A percentile compares a stretch with the other conserved stretches of the same genome.
These are phyloP conservation scores for Podospora tetraspora DNA, from an alignment of 495 filamentous ascomycete genomes.

Conservation along the genomic window DNA sequence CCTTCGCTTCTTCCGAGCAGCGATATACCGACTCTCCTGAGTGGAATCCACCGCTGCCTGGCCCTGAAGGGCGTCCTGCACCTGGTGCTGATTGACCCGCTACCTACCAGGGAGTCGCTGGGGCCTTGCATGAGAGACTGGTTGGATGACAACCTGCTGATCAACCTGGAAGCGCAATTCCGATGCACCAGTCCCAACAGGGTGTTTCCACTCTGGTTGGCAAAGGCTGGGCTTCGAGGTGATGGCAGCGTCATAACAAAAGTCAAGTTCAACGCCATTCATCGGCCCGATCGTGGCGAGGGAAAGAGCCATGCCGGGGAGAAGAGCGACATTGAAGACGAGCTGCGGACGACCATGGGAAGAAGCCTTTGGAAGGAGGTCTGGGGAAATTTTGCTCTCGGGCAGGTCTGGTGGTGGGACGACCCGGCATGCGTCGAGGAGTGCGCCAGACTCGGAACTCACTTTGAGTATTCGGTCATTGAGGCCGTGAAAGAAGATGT, in stretches of 20 bases:
- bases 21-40: slow-evolving; percentile 36
- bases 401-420: slow-evolving; percentile 49
- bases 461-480: slow-evolving; percentile 44
- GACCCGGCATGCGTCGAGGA: slow-evolving; percentile 42
- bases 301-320: neutral
- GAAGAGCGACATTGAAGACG: slow-evolving; percentile 18
- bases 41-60: slow-evolving; percentile 36
- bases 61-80: slow-evolving; percentile 36
- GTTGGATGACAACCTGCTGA: slow-evolving; percentile 44
- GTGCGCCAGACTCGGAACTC: slow-evolving; percentile 41
- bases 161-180: slow-evolving; percentile 41
- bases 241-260: slow-evolving; percentile 32
- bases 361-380: slow-evolving; percentile 42
- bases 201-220: slow-evolving; percentile 41
- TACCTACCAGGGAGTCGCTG: slow-evolving; percentile 36
- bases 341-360: slow-evolving; percentile 36
- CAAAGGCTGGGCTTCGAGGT: slow-evolving; percentile 34
- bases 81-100: slow-evolving; percentile 44
- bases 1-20: slow-evolving; percentile 34
- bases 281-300: slow-evolving; percentile 10
- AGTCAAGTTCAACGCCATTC: slow-evolving; percentile 32
- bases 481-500: slow-evolving; percentile 36
- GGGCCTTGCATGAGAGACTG: slow-evolving; percentile 43
- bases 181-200: slow-evolving; percentile 41
- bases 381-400: slow-evolving; percentile 43